These are phyloP conservation scores for Sisymbrium irio DNA, from an alignment of 345 rosid genomes.

Conservation along the genomic window DNA sequence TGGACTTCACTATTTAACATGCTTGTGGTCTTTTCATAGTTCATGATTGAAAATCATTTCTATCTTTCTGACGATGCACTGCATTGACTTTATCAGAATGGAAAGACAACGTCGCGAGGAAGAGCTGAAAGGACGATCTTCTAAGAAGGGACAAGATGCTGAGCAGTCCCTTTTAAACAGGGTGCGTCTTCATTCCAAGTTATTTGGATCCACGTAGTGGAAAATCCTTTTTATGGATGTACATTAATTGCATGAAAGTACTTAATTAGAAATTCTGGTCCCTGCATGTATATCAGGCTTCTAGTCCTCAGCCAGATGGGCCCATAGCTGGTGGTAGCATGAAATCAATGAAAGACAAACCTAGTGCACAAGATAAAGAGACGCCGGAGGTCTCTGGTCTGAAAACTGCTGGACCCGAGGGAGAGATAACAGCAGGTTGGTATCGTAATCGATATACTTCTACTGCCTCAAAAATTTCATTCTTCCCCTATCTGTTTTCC, in stretches of 20 bases:
- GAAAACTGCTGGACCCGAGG: slow-evolving; percentile 88
- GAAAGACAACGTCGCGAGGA: slow-evolving; percentile 98
- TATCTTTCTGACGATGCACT: background rate
- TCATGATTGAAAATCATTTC: slow-evolving; percentile 2
- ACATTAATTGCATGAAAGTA: background rate
- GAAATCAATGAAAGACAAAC: slow-evolving; percentile 83
- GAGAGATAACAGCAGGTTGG: slow-evolving; percentile 97
- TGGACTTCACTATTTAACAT: background rate
- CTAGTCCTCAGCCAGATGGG: slow-evolving; percentile 83
- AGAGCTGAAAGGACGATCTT: slow-evolving; percentile 76
- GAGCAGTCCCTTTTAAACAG: slow-evolving; percentile 83
- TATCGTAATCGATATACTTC: slow-evolving; percentile 15
- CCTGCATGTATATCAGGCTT: slow-evolving; percentile 50
- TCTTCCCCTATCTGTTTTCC: background rate
- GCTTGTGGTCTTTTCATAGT: background rate
- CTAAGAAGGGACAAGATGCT: slow-evolving; percentile 77
- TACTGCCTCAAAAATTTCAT: background rate
- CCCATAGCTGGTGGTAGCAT: slow-evolving; percentile 75
- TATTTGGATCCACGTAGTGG: slow-evolving; percentile 1
- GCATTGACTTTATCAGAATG: slow-evolving; percentile 52
- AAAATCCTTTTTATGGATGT: background rate
- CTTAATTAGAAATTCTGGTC: background rate
- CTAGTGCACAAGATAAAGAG: slow-evolving; percentile 65
- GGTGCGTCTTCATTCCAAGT: slow-evolving; percentile 40
- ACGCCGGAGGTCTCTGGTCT: slow-evolving; percentile 71